Evolutionary conservation across 352 stramenopile species (phyloP), one percentile per base, ranked within the genome.

Genomic region (Phytophthora ramorum): DNA sequence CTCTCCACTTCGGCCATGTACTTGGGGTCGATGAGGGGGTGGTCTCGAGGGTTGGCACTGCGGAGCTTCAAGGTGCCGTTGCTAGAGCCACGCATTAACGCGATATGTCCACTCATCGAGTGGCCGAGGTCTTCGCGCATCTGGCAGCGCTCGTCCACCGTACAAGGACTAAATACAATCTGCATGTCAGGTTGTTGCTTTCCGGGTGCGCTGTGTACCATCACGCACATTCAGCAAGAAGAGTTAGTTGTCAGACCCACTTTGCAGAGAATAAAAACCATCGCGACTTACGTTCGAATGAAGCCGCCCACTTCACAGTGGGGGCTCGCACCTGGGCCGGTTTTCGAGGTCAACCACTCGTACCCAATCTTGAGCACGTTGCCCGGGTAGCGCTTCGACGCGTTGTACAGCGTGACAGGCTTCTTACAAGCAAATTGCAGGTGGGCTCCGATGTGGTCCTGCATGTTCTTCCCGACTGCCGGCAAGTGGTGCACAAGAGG

Each of bases 361-460:
- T 93, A 74, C 8, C 66, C 87, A 38, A 94, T 93, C 49, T 64
- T 65, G 26, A 90, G 66, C 70, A 93, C 92, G 20, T 93, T 91
- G 74, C 90, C 77, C 4, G 86, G 86, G 69, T 91, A 94, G 41
- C 83, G 85, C 71, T 85, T 92, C 17, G 85, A 92, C 14, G 89
- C 85, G 49, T 93, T 91, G 71, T 96, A 91, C 7, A 96, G 79
- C 41, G 86, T 95, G 35, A 96, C 85, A 13, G 87, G 87, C 60
- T 95, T 83, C 40, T 87, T 92, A 73, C 82, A 94, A 24, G 79
- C 56, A 75, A 93, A 96, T 60, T 96, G 86, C 54, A 96, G 71
- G 63, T 96, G 92, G 16, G 91, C 67, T 38, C 93, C 88, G 34
- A 95, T 58, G 54, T 96, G 88, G 45, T 96, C 88, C 52, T 94